phyloP scores from a whole-genome alignment of 345 rosid species.

The Syzygium oleosum region DNA sequence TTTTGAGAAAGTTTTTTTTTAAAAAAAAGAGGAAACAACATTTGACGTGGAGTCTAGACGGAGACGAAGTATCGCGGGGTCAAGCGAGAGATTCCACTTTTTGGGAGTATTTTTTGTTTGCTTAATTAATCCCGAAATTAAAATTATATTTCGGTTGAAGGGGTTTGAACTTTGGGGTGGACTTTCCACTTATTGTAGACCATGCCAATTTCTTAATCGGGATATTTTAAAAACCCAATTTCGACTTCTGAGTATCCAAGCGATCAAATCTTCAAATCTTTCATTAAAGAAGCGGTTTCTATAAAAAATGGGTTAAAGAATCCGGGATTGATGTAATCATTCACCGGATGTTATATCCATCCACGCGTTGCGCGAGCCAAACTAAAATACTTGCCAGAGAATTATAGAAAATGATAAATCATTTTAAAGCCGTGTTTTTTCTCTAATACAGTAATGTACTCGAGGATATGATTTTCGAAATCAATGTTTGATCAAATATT shows the following conservation, averaged over 20 bases:
- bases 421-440: background rate
- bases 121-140: background rate
- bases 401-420: background rate
- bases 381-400: background rate
- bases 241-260: background rate
- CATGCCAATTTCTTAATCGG: background rate
- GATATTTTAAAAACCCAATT: background rate
- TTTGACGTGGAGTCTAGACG: background rate
- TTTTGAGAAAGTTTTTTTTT: too few species aligned
- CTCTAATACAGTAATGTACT: too few species aligned
- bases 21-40: too few species aligned
- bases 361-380: background rate
- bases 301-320: background rate
- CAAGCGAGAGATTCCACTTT: background rate
- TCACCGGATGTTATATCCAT: background rate
- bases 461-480: background rate
- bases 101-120: background rate
- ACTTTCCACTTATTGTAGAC: background rate
- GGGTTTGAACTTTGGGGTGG: background rate
- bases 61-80: background rate
- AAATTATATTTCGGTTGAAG: background rate
- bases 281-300: background rate
- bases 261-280: background rate
- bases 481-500: rapidly evolving
- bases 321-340: rapidly evolving